phyloP scores from a whole-genome alignment of 1,284 basidiomycete species.

The Thelephora terrestris region DNA sequence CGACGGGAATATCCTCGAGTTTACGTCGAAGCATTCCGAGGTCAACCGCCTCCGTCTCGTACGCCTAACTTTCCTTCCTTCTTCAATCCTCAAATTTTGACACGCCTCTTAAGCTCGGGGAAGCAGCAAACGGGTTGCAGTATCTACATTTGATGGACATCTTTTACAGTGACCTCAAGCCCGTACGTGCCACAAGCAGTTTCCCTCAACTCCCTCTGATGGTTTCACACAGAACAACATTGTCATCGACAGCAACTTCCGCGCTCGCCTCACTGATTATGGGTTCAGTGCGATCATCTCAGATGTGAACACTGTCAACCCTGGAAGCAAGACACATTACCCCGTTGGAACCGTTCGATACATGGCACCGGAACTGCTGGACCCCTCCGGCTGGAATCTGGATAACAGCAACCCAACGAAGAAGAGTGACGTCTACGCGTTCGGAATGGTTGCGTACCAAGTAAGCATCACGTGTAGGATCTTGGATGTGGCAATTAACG shows the following conservation, averaged over 20 bases:
- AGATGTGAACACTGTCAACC: neutral
- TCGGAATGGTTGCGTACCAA: neutral
- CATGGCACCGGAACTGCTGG: constrained; percentile 2
- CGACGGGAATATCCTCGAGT: constrained; percentile 5
- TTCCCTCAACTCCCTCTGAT: neutral
- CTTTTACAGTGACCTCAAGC: constrained; percentile 5
- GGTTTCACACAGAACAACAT: neutral
- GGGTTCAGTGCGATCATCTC: constrained; percentile 1
- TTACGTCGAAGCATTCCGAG: constrained; percentile 1
- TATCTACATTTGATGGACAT: constrained; percentile 3
- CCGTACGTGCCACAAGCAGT: neutral
- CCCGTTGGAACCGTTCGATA: neutral
- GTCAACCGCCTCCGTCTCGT: constrained; percentile 7
- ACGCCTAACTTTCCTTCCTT: neutral
- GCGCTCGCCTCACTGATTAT: constrained; percentile 4
- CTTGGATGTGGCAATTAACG: neutral
- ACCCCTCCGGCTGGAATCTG: neutral
- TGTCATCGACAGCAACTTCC: neutral
- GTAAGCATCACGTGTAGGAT: neutral
- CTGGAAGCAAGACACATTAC: neutral
- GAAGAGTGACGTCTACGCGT: neutral
- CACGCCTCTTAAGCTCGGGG: constrained; percentile 1
- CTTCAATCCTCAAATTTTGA: neutral
- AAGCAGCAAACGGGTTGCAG: constrained; percentile 2
- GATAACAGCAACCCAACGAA: neutral